These are phyloP conservation scores for Leptographium lundbergii DNA, from an alignment of 2,329 filamentous ascomycete species.

Conservation along the genomic window DNA sequence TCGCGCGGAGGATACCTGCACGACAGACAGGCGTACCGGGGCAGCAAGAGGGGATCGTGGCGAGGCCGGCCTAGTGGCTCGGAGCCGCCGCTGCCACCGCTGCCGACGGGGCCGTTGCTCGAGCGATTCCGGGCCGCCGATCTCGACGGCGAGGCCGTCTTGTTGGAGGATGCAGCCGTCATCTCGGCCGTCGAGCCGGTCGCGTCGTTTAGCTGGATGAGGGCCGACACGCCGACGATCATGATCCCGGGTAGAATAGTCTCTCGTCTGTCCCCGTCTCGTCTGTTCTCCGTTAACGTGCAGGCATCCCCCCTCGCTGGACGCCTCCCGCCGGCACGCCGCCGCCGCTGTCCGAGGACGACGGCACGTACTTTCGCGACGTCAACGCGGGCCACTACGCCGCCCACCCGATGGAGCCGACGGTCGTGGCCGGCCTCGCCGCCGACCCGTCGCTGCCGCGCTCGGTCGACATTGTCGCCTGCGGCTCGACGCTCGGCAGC, in stretches of 20 bases:
- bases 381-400: constrained; percentile 38
- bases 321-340: constrained; percentile 23
- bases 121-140: constrained; percentile 6
- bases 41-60: background rate
- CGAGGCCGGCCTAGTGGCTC: background rate
- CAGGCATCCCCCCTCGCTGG: constrained; percentile 39
- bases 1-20: background rate
- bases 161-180: constrained; percentile 8
- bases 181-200: constrained; percentile 16
- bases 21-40: background rate
- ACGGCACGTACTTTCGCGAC: constrained; percentile 39
- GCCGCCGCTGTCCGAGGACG: constrained; percentile 27
- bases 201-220: constrained; percentile 26
- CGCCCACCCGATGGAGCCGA: constrained; percentile 36
- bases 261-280: too few species aligned
- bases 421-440: constrained; percentile 25
- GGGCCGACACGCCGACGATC: constrained; percentile 15
- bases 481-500: constrained; percentile 47
- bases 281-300: background rate
- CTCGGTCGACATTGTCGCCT: constrained; percentile 43
- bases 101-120: constrained; percentile 11
- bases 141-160: constrained; percentile 9
- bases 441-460: constrained; percentile 23
- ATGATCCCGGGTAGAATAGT: constrained; percentile 23
- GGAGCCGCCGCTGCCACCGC: background rate